phyloP scores from a whole-genome alignment of 768 basidiomycete species.

The Krasilnikovozyma curviuscula region DNA sequence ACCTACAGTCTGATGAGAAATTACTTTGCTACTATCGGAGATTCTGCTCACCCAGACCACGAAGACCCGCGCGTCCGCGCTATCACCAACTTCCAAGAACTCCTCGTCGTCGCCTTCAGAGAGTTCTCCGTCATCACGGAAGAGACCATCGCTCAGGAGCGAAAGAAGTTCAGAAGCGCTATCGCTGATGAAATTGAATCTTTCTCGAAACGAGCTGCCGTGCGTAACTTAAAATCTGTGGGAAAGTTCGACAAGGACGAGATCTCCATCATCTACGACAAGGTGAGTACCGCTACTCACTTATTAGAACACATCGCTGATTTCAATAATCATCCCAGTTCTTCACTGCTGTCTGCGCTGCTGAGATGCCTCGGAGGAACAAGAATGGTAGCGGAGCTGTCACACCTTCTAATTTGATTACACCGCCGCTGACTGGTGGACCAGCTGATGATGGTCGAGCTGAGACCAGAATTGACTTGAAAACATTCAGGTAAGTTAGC shows the following conservation, averaged over 20 bases:
- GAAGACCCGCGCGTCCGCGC: constrained; percentile 72
- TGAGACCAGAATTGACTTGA: constrained; percentile 70
- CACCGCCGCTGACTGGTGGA: neutral
- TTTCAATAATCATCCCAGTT: no score
- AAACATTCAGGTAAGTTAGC: constrained; percentile 39
- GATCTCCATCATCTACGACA: constrained; percentile 71
- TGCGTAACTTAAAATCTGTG: constrained; percentile 63
- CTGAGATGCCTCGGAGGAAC: constrained; percentile 1
- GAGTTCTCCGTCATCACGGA: constrained; percentile 94
- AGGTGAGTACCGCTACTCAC: constrained; percentile 42
- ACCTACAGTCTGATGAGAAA: constrained; percentile 66
- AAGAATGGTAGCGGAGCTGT: neutral
- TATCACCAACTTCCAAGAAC: constrained; percentile 92
- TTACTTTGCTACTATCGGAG: constrained; percentile 82
- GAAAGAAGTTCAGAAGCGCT: constrained; percentile 65
- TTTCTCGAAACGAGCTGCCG: constrained; percentile 76
- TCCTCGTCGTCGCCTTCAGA: constrained; percentile 69
- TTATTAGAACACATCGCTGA: no score
- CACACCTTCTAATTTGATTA: neutral
- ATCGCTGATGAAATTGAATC: constrained; percentile 82
- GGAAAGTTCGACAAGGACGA: constrained; percentile 74
- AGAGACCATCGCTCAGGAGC: constrained; percentile 73
- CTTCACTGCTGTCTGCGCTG: neutral
- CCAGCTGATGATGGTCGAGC: constrained; percentile 43
- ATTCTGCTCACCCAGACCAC: constrained; percentile 81